Conservation (phyloP, 495 filamentous ascomycete genomes). For the Rhypophila decipiens region DNA sequence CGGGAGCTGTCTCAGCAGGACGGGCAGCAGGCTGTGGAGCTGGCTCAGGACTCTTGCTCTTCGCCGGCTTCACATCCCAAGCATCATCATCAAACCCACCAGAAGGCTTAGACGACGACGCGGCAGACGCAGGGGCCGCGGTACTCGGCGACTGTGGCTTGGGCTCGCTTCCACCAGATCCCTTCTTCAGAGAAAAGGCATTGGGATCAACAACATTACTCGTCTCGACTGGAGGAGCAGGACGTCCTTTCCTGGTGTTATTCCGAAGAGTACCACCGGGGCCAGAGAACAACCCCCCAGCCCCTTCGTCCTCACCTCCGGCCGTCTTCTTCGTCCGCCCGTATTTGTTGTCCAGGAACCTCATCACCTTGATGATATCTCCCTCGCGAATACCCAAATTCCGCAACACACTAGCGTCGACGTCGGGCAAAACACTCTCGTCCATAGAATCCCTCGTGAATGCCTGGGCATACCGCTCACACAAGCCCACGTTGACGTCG, state of each 20-base stretch:
- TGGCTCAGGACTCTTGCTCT: constrained; percentile 40
- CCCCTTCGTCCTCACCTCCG: constrained; percentile 54
- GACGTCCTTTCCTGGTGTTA: constrained; percentile 91
- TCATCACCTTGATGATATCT: constrained; percentile 92
- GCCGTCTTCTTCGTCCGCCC: constrained; percentile 58
- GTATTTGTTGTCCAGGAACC: constrained; percentile 76
- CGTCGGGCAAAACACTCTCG: constrained; percentile 80
- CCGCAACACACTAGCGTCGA: constrained; percentile 71
- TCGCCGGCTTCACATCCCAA: constrained; percentile 95
- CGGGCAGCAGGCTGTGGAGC: constrained; percentile 25
- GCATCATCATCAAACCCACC: constrained; percentile 93
- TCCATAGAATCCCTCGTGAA: constrained; percentile 93
- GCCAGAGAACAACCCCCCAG: constrained; percentile 76
- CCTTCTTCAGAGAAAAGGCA: constrained; percentile 63
- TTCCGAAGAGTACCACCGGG: constrained; percentile 83
- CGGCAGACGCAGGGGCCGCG: constrained; percentile 29
- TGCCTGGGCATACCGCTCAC: constrained; percentile 85
- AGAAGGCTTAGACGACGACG: constrained; percentile 42
- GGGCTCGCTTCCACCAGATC: constrained; percentile 27
- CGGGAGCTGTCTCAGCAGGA: constrained; percentile 34
- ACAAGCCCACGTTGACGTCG: constrained; percentile 84
- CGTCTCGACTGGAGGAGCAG: constrained; percentile 75
- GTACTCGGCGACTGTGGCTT: constrained; percentile 40
- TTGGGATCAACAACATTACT: constrained; percentile 82
- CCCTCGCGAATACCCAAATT: constrained; percentile 89